Conservation (phyloP, 2,329 filamentous ascomycete genomes). For the Paraphoma sp. region DNA sequence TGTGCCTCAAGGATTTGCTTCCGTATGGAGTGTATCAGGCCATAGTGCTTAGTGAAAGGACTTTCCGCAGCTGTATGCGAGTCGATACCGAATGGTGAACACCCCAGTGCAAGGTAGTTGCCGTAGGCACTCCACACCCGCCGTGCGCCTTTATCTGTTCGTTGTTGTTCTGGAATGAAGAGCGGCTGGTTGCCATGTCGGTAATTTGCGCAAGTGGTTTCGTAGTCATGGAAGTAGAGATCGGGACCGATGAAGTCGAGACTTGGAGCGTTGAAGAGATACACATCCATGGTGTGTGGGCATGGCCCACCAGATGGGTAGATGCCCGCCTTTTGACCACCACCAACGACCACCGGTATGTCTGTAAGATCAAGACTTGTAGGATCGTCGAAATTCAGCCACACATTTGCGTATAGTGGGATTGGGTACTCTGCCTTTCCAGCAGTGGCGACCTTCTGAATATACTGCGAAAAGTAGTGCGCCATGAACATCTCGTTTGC, state of each 20-base stretch:
- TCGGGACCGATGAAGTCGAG: constrained; percentile 59
- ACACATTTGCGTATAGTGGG: constrained; percentile 56
- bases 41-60: constrained; percentile 51
- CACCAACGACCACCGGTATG: constrained; percentile 50
- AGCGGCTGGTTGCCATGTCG: constrained; percentile 53
- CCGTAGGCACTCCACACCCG: constrained; percentile 35
- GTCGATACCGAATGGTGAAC: constrained; percentile 48
- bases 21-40: constrained; percentile 45
- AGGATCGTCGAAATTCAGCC: constrained; percentile 49
- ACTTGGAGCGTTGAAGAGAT: constrained; percentile 49
- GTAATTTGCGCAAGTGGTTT: constrained; percentile 53
- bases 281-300: constrained; percentile 54
- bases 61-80: constrained; percentile 43
- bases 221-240: constrained; percentile 59
- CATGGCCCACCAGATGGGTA: constrained; percentile 58
- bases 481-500: constrained; percentile 59
- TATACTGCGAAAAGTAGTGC: constrained; percentile 52
- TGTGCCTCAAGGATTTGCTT: constrained; percentile 52
- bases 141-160: constrained; percentile 51
- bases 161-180: constrained; percentile 61
- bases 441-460: constrained; percentile 50
- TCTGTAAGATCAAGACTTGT: constrained; percentile 35
- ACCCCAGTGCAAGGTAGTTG: constrained; percentile 25
- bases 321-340: constrained; percentile 51
- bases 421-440: constrained; percentile 52